Conservation (phyloP, 1,284 basidiomycete genomes). For the Austroboletus niveus region DNA sequence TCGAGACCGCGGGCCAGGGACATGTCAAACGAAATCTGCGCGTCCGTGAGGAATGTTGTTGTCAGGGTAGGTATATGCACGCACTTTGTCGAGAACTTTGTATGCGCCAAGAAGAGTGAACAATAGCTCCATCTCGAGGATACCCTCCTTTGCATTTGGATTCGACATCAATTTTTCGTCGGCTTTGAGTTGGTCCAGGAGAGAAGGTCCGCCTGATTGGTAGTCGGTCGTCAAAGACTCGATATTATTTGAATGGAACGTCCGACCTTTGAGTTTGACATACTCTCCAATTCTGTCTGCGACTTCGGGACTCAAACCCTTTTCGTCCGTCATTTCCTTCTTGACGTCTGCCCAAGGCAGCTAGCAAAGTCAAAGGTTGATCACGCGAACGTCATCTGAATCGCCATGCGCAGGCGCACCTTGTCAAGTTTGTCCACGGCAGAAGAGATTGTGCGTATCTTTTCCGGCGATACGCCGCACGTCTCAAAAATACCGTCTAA, state of each 20-base stretch:
- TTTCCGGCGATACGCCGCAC: constrained; percentile 91
- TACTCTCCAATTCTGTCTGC: constrained; percentile 98
- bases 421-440: constrained; percentile 99
- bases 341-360: neutral
- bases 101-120: constrained; percentile 87
- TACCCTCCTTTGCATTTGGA: constrained; percentile 75
- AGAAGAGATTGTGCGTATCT: constrained; percentile 93
- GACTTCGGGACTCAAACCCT: constrained; percentile 80
- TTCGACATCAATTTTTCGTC: constrained; percentile 74
- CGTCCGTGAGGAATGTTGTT: constrained; percentile 1
- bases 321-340: constrained; percentile 82
- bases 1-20: constrained; percentile 95
- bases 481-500: constrained; percentile 97
- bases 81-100: constrained; percentile 74
- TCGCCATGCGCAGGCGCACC: constrained; percentile 40
- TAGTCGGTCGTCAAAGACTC: neutral
- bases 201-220: constrained; percentile 65
- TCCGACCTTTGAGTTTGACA: constrained; percentile 87
- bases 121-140: constrained; percentile 88
- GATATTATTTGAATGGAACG: neutral
- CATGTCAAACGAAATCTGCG: constrained; percentile 91
- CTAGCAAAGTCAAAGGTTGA: neutral
- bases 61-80: constrained; percentile 9
- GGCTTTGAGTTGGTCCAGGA: constrained; percentile 73
- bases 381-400: neutral